Conservation (phyloP, 2,329 filamentous ascomycete genomes). For the Clarireedia monteithiana region DNA sequence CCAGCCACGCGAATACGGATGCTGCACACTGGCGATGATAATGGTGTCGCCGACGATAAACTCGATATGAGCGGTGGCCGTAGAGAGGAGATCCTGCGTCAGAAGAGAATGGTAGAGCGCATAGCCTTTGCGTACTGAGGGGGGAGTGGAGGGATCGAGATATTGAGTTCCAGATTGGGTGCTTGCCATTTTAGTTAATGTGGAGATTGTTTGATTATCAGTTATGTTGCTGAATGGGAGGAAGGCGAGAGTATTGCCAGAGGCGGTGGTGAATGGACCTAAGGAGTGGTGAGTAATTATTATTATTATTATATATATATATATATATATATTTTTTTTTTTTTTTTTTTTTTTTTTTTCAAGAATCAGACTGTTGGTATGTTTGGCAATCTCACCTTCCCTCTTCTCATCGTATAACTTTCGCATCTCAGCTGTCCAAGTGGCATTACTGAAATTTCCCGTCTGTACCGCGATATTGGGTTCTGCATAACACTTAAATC, state of each 20-base stretch:
- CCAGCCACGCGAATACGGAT: slow-evolving; percentile 44
- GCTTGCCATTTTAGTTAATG: background rate
- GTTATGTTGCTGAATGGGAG: background rate
- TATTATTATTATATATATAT: too few relatives aligned
- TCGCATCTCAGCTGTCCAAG: slow-evolving; percentile 5
- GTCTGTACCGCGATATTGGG: background rate
- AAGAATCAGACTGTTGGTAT: background rate
- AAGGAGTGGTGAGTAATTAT: background rate
- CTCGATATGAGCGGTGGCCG: background rate
- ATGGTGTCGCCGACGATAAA: background rate
- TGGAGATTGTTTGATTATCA: background rate
- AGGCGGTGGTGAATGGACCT: slow-evolving; percentile 8
- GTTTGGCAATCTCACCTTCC: background rate
- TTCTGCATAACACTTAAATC: background rate
- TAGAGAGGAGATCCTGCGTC: background rate
- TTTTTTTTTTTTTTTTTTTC: background rate
- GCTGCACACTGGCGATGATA: slow-evolving; percentile 30
- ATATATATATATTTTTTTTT: too few relatives aligned
- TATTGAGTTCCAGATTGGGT: background rate
- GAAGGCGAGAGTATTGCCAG: background rate
- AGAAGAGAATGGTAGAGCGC: background rate
- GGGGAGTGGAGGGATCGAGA: background rate
- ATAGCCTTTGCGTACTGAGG: background rate
- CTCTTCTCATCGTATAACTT: slow-evolving; percentile 2
- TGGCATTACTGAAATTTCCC: slow-evolving; percentile 7